A percentile compares a stretch with the other conserved stretches of the same genome.
These are phyloP conservation scores for Bretschneidera sinensis DNA, from an alignment of 345 rosid genomes.

Conservation along the genomic window DNA sequence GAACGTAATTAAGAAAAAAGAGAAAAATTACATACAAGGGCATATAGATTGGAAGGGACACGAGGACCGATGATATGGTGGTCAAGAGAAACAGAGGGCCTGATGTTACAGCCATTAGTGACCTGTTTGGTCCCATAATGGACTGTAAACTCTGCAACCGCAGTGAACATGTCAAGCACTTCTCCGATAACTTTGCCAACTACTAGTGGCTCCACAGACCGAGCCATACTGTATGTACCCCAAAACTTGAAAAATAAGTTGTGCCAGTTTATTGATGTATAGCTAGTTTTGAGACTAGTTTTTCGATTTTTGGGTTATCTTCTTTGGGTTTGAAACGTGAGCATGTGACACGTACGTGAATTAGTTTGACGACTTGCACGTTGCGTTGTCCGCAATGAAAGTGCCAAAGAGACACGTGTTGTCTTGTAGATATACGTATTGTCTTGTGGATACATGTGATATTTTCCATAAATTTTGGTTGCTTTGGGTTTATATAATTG, in stretches of 20 bases:
- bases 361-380: conserved; percentile 1
- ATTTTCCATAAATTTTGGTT: too few relatives aligned
- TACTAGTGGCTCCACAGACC: conserved; percentile 26
- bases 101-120: conserved; percentile 28
- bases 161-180: conserved; percentile 27
- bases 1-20: too few relatives aligned
- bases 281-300: neutral
- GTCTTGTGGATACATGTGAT: too few relatives aligned
- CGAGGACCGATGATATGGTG: conserved; percentile 15
- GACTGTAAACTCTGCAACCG: conserved; percentile 15
- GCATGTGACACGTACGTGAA: neutral
- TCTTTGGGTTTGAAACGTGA: neutral
- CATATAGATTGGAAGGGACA: conserved; percentile 11
- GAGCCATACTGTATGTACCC: conserved; percentile 18
- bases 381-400: conserved; percentile 6
- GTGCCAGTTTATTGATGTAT: neutral
- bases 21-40: conserved; percentile 14
- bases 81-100: conserved; percentile 25
- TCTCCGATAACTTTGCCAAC: conserved; percentile 36
- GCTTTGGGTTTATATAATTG: too few relatives aligned
- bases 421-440: too few relatives aligned
- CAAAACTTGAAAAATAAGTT: neutral
- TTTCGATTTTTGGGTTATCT: neutral
- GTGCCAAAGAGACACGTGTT: conserved; percentile 13
- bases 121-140: conserved; percentile 20